phyloP scores from a whole-genome alignment of 2,329 filamentous ascomycete genomes.

The Parastagonospora nodorum region DNA sequence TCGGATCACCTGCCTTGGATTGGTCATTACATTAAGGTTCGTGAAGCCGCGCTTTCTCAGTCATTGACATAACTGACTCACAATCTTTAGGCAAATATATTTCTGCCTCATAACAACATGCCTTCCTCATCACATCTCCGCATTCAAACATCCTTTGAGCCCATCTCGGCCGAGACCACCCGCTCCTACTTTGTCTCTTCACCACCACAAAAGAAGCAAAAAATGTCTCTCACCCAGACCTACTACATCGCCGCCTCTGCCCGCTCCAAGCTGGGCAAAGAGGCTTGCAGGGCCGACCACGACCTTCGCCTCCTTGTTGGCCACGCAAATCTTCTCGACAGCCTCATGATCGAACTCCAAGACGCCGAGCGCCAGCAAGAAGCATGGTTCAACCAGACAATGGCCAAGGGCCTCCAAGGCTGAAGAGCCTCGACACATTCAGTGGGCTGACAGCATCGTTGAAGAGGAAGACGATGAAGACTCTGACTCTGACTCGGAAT shows the following conservation, averaged over 20 bases:
- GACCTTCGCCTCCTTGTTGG: conserved; percentile 93
- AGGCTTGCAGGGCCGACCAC: conserved; percentile 90
- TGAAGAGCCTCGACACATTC: conserved; percentile 72
- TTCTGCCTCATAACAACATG: conserved; percentile 47
- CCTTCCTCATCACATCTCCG: conserved; percentile 55
- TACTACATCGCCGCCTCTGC: conserved; percentile 98
- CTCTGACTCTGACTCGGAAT: conserved; percentile 55
- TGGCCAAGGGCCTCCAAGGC: conserved; percentile 70
- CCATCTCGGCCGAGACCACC: conserved; percentile 51
- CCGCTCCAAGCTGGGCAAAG: conserved; percentile 90
- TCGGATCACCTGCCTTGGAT: conserved; percentile 43
- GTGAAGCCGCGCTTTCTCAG: conserved; percentile 37
- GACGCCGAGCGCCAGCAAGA: conserved; percentile 96
- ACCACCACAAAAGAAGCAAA: conserved; percentile 66
- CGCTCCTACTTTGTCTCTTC: conserved; percentile 50
- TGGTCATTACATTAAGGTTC: conserved; percentile 39
- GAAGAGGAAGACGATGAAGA: conserved; percentile 76
- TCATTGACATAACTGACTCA: conserved; percentile 58
- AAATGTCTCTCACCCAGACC: conserved; percentile 97
- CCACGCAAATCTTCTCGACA: conserved; percentile 97
- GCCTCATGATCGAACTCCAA: conserved; percentile 87
- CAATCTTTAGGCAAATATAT: conserved; percentile 41
- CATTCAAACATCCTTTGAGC: conserved; percentile 53
- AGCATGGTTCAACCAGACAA: conserved; percentile 95
- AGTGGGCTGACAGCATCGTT: conserved; percentile 82